phyloP scores from a whole-genome alignment of 495 filamentous ascomycete genomes.

The Lichenothelia convexa region DNA sequence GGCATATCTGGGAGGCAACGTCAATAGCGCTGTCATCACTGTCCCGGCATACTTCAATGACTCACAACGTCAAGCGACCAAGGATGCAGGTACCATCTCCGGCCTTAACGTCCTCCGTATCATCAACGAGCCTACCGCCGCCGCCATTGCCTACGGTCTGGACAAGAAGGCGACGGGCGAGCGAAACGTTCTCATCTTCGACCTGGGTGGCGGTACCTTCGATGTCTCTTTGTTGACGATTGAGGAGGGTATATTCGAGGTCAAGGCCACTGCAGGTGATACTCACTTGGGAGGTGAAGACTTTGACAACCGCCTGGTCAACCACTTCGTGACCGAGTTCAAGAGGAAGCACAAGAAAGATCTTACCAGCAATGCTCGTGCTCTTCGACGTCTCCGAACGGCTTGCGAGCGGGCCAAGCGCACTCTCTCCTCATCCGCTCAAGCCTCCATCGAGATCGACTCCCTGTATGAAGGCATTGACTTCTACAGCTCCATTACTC shows the following conservation, averaged over 20 bases:
- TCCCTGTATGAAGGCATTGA: slow-evolving; percentile 95
- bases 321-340: slow-evolving; percentile 93
- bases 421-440: slow-evolving; percentile 87
- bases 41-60: slow-evolving; percentile 99
- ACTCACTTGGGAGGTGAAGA: slow-evolving; percentile 98
- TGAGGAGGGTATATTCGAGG: slow-evolving; percentile 98
- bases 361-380: slow-evolving; percentile 77
- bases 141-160: slow-evolving; percentile 93
- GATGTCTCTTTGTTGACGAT: slow-evolving; percentile 98
- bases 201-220: slow-evolving; percentile 98
- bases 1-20: slow-evolving; percentile 84
- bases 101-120: slow-evolving; percentile 97
- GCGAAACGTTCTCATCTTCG: slow-evolving; percentile 98
- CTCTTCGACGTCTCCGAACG: slow-evolving; percentile 90
- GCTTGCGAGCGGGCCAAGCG: slow-evolving; percentile 99
- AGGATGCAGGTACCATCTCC: slow-evolving; percentile 94
- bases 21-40: slow-evolving; percentile 96
- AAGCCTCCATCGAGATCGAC: slow-evolving; percentile 98
- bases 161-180: slow-evolving; percentile 95
- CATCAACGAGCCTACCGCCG: slow-evolving; percentile 98
- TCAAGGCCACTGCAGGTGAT: slow-evolving; percentile 96
- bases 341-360: slow-evolving; percentile 76
- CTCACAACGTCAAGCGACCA: slow-evolving; percentile 97
- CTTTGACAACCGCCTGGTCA: slow-evolving; percentile 94
- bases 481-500: slow-evolving; percentile 97